phyloP scores from a whole-genome alignment of 139 green algal species.

The Zygnema circumcarinatum region DNA sequence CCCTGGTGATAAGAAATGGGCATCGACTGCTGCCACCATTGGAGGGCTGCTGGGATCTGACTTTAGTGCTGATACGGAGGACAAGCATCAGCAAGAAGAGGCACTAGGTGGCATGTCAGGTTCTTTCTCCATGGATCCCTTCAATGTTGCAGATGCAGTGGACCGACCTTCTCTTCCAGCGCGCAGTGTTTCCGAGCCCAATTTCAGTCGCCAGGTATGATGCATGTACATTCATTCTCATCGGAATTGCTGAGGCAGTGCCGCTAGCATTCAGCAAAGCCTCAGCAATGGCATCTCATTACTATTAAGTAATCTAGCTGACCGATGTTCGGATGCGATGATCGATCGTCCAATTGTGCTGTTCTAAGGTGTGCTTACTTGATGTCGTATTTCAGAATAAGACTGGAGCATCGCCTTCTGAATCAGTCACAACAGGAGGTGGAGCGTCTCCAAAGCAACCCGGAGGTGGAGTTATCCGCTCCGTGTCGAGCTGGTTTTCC shows the following conservation, averaged over 20 bases:
- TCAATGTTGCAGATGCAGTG: background rate
- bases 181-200: conserved; percentile 18
- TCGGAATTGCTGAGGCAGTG: no score
- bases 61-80: background rate
- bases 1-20: no score
- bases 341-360: no score
- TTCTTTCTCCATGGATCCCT: background rate
- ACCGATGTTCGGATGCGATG: no score
- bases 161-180: background rate
- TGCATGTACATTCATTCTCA: no score
- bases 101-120: background rate
- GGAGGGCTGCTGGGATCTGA: background rate
- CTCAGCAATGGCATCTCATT: no score
- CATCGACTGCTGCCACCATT: background rate
- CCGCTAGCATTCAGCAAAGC: no score
- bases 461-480: background rate
- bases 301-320: no score
- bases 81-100: background rate
- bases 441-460: background rate
- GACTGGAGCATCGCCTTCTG: background rate
- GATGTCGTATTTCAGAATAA: no score
- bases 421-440: background rate
- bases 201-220: conserved; percentile 11
- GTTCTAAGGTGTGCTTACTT: no score
- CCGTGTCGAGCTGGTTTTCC: background rate